A percentile compares a stretch with the other conserved stretches of the same genome.
Conservation (phyloP, 768 basidiomycete genomes). For the Lactarius sp. region DNA sequence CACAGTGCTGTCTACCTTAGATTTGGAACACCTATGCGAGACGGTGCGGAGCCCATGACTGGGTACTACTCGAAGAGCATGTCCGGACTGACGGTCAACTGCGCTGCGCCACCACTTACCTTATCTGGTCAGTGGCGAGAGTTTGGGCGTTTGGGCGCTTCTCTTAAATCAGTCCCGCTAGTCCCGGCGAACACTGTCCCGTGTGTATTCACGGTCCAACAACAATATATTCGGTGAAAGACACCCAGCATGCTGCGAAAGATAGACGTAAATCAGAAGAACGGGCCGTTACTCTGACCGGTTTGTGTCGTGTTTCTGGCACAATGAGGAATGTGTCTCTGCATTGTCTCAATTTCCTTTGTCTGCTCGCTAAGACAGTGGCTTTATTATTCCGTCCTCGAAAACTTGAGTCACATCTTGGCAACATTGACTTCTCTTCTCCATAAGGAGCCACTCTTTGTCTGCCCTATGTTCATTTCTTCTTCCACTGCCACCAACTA, state of each 20-base stretch:
- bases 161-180: too few relatives aligned
- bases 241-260: too few relatives aligned
- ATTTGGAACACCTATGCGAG: too few relatives aligned
- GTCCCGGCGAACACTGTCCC: too few relatives aligned
- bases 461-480: not conserved
- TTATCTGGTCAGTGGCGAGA: not conserved
- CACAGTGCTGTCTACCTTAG: too few relatives aligned
- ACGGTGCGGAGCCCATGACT: too few relatives aligned
- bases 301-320: constrained; percentile 2
- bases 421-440: not conserved
- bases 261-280: too few relatives aligned
- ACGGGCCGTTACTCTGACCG: not conserved
- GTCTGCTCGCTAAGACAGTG: not conserved
- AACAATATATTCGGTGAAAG: too few relatives aligned
- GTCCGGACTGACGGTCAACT: too few relatives aligned
- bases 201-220: too few relatives aligned
- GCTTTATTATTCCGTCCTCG: not conserved
- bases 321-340: not conserved
- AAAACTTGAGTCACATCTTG: not conserved
- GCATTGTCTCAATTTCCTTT: constrained; percentile 3
- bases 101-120: not conserved
- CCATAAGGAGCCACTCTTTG: constrained; percentile 7
- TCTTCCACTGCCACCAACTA: not conserved
- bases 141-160: too few relatives aligned
- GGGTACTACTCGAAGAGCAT: too few relatives aligned